phyloP scores from a whole-genome alignment of 257 asterid genomes.

The Solanum megistacrolobum region DNA sequence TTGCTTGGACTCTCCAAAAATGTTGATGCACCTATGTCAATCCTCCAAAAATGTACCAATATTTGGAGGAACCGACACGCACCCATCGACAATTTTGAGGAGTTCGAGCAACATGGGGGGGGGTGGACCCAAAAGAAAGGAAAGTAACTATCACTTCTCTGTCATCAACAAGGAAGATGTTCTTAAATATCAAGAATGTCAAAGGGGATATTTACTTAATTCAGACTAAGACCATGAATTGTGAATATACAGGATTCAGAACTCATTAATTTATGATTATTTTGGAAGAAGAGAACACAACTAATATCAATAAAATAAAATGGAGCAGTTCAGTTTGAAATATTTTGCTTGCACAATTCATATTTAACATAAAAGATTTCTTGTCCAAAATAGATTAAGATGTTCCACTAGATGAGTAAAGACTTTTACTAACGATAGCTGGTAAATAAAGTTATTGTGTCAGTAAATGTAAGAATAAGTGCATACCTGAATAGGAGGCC shows the following conservation, averaged over 20 bases:
- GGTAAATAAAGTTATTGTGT: neutral
- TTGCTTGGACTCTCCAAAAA: neutral
- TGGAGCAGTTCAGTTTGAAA: neutral
- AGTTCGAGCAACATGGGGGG: neutral
- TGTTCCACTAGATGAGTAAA: neutral
- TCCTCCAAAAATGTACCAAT: neutral
- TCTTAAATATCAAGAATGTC: neutral
- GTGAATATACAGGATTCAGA: neutral
- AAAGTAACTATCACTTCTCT: neutral
- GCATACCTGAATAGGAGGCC: slow-evolving; percentile 98
- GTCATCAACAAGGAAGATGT: neutral
- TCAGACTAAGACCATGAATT: neutral
- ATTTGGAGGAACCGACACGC: neutral
- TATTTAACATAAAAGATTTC: neutral
- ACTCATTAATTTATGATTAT: neutral
- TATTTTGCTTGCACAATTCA: neutral
- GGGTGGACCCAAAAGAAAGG: neutral
- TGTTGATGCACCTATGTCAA: neutral
- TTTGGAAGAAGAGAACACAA: neutral
- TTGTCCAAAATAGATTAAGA: neutral
- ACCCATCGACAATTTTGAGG: neutral
- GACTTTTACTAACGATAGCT: neutral
- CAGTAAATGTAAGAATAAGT: neutral
- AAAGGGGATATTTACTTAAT: neutral
- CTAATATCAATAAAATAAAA: neutral